Base-by-base conservation (phyloP, 495 filamentous ascomycete species). In the Talaromyces liani region DNA sequence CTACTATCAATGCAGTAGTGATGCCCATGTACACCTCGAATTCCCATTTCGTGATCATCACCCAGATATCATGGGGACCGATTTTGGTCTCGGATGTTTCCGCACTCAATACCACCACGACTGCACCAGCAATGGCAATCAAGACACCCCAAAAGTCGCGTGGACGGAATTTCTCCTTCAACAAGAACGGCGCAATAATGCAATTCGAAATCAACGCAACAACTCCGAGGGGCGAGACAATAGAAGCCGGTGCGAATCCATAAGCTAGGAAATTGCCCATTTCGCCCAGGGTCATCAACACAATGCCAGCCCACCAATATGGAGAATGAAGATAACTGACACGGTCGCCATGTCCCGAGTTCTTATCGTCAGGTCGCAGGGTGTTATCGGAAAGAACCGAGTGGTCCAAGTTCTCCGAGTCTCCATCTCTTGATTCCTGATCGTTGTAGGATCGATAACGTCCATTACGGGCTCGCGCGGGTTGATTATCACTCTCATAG, bases 171-270 rank as follows among this genome's bases (percentile, higher is more conserved):
- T 80, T 77, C 73, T 98, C 94, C 67, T 96, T 93, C 65, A 98
- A 84, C 77, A 98, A 81, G 68, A 92, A 85, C 29, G 94, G 94
- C 7, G 94, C 94, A 72, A 98, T 95, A 56, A 98, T 83, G 71
- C 94, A 98, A 73, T 98, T 98, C 55, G 92, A 96, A 25, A 98
- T 86, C 63, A 98, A 76, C 3, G 94, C 94, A 0, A 98, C 94
- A 22, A 98, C 94, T 9, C 94, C 94, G 14, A 98, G 79, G 1
- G 94, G 94, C 16, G 91, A 94, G n/a, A 98, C 94, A 65, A 98
- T 97, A 12, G 93, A 97, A 3, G 94, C 94, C 18, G 94, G 93
- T n/a, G 94, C 94, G 71, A 98, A 98, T 10, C 94, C 94, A 71
- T 98, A 98, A 4, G 94, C 94, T 61, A 98, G 81, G 73, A 98